Percentiles rank a stretch among this genome's conserved stretches.
These are phyloP conservation scores for Canavalia gladiata DNA, from an alignment of 306 rosid species.

Conservation along the genomic window DNA sequence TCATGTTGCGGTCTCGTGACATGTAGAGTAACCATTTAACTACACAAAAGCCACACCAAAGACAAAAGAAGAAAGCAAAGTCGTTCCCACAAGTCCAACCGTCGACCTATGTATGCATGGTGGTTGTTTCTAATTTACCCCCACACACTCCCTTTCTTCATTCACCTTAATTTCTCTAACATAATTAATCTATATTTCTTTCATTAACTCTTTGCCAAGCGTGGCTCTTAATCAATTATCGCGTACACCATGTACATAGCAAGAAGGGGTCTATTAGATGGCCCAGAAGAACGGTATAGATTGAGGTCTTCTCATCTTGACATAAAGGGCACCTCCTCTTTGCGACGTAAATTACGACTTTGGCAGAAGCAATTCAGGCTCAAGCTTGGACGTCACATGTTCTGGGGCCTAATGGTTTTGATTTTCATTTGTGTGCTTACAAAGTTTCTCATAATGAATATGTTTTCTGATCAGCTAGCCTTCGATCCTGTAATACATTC, in stretches of 20 bases:
- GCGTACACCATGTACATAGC: constrained; percentile 30
- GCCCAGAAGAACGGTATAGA: constrained; percentile 46
- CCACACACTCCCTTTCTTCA: neutral
- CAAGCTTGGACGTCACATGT: constrained; percentile 42
- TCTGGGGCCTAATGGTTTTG: constrained; percentile 49
- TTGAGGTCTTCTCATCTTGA: constrained; percentile 7
- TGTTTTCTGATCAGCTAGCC: constrained; percentile 46
- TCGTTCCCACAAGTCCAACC: constrained; percentile 32
- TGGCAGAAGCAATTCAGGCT: constrained; percentile 34
- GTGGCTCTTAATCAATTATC: neutral
- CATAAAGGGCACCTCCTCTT: constrained; percentile 1
- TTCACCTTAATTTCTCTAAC: neutral
- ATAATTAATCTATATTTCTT: neutral
- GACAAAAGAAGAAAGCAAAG: constrained; percentile 37
- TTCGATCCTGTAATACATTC: constrained; percentile 16
- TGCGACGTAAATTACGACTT: constrained; percentile 43
- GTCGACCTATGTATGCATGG: constrained; percentile 6
- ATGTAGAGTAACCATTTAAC: constrained; percentile 34
- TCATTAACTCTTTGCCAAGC: constrained; percentile 22
- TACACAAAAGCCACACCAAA: constrained; percentile 43
- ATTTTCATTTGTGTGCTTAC: constrained; percentile 51
- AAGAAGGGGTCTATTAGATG: constrained; percentile 55
- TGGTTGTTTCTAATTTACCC: constrained; percentile 33
- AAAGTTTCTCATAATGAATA: constrained; percentile 57
- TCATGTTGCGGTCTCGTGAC: constrained; percentile 42